A percentile compares a stretch with the other conserved stretches of the same genome.
Conservation (phyloP, 2,329 filamentous ascomycete genomes). For the Emergomyces orientalis region DNA sequence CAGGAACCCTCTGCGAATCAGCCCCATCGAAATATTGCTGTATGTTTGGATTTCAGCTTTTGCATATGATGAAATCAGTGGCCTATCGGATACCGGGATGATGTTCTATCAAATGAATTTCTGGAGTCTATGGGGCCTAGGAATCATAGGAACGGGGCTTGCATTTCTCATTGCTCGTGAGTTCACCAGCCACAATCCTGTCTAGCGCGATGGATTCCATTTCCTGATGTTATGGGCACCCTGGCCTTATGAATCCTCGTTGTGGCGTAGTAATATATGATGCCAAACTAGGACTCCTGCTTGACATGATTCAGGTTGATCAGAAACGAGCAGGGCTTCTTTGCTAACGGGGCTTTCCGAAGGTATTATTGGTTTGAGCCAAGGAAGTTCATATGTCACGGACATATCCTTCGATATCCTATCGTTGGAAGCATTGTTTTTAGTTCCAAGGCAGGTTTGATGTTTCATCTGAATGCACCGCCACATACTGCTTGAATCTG, state of each 20-base stretch:
- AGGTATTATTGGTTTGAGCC: constrained; percentile 60
- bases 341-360: constrained; percentile 6
- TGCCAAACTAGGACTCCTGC: not conserved
- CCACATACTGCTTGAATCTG: constrained; percentile 6
- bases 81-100: constrained; percentile 76
- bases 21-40: constrained; percentile 59
- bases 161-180: constrained; percentile 63
- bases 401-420: constrained; percentile 83
- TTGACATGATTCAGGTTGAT: not conserved
- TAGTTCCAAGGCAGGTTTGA: constrained; percentile 57
- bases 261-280: constrained; percentile 4
- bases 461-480: not conserved
- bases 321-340: not conserved
- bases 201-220: constrained; percentile 13
- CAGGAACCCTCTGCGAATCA: constrained; percentile 57
- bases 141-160: constrained; percentile 64
- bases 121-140: constrained; percentile 66
- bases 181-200: constrained; percentile 22
- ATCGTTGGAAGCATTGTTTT: constrained; percentile 76
- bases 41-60: constrained; percentile 84
- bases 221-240: not conserved
- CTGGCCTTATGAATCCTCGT: not conserved
- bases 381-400: constrained; percentile 52
- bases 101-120: constrained; percentile 78
- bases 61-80: constrained; percentile 76